Evolutionary conservation across 441 rosid species (phyloP).

Genomic region (Erodium trifolium): DNA sequence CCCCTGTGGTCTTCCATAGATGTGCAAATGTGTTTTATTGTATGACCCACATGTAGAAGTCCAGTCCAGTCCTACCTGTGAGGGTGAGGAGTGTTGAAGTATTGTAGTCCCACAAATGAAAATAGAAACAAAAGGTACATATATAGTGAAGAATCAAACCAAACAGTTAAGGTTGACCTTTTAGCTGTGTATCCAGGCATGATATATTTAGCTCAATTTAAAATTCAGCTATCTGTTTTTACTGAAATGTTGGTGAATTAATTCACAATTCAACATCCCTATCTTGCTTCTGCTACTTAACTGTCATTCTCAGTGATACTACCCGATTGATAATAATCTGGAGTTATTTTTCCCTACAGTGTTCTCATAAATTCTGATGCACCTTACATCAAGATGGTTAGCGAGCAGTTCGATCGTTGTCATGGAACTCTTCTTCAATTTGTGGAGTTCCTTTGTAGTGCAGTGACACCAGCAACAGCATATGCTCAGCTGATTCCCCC

Average conservation of each 20-base stretch:
- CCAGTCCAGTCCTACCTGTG: too few relatives aligned
- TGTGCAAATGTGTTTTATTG: too few relatives aligned
- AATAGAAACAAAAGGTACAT: too few relatives aligned
- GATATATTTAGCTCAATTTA: too few relatives aligned
- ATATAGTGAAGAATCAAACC: too few relatives aligned
- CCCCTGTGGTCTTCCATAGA: too few relatives aligned
- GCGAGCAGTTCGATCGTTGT: constrained; percentile 97
- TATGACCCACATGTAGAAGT: too few relatives aligned
- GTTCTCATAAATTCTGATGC: constrained; percentile 90
- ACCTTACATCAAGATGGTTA: constrained; percentile 98
- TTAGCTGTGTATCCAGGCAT: too few relatives aligned
- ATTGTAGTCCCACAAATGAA: too few relatives aligned
- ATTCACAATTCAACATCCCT: neutral
- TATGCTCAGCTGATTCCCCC: constrained; percentile 85
- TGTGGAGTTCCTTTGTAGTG: constrained; percentile 91
- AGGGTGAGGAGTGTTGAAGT: too few relatives aligned
- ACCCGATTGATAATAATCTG: constrained; percentile 9
- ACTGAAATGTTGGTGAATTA: neutral
- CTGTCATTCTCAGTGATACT: neutral
- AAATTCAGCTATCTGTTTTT: neutral
- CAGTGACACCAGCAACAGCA: constrained; percentile 67
- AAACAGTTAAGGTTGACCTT: too few relatives aligned
- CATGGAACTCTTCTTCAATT: constrained; percentile 99
- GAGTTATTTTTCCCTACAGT: constrained; percentile 41
- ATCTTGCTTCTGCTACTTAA: neutral